A percentile compares a stretch with the other conserved stretches of the same genome.
Conservation (phyloP, 2,329 filamentous ascomycete species). For the Nemania diffusa region DNA sequence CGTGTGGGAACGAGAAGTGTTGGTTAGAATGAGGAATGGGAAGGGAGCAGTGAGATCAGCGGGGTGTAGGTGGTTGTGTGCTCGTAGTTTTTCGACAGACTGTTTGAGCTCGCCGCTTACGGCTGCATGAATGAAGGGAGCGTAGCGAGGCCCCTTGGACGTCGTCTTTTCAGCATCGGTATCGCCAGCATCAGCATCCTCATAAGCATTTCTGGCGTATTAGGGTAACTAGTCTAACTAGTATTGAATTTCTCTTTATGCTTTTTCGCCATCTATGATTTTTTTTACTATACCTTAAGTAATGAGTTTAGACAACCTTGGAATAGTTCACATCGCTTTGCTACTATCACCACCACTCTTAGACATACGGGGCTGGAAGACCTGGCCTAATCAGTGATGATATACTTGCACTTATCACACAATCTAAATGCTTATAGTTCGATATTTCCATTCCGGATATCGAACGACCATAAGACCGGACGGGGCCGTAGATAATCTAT, state of each 20-base stretch:
- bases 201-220: conserved; percentile 15
- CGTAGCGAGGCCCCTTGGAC: background rate
- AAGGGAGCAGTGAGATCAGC: background rate
- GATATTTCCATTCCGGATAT: background rate
- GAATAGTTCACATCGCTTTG: background rate
- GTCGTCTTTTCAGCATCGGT: conserved; percentile 16
- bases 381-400: background rate
- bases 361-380: background rate
- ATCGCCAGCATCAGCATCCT: conserved; percentile 14
- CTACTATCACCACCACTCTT: background rate
- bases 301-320: background rate
- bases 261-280: conserved; percentile 1
- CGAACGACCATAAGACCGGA: background rate
- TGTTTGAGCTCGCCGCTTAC: conserved; percentile 40
- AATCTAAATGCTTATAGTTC: too few species aligned
- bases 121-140: conserved; percentile 7
- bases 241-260: background rate
- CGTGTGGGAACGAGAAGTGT: conserved; percentile 22
- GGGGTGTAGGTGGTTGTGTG: conserved; percentile 35
- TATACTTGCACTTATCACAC: background rate
- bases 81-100: conserved; percentile 31
- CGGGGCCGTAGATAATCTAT: background rate
- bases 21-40: background rate
- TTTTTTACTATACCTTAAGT: background rate
- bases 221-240: background rate